Percentiles rank a stretch among this genome's conserved stretches.
Conservation (phyloP, 1,284 basidiomycete genomes). For the Caloboletus inedulis region DNA sequence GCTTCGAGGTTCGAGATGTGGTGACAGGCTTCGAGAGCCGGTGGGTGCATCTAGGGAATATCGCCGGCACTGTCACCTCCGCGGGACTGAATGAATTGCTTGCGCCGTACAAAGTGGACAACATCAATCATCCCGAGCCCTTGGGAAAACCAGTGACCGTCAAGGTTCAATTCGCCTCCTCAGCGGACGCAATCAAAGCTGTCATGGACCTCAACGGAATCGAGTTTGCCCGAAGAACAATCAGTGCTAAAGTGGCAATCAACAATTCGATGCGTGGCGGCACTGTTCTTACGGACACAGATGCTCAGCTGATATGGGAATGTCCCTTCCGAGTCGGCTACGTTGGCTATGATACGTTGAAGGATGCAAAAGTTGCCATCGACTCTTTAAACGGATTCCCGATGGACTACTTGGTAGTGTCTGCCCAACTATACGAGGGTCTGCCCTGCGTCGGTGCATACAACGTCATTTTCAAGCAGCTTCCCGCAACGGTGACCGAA, state of each 20-base stretch:
- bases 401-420: slow-evolving; percentile 39
- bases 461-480: slow-evolving; percentile 53
- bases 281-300: slow-evolving; percentile 23
- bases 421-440: slow-evolving; percentile 49
- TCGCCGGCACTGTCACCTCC: slow-evolving; percentile 23
- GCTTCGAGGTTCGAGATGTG: slow-evolving; percentile 39
- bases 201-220: slow-evolving; percentile 46
- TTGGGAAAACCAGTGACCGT: slow-evolving; percentile 30
- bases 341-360: slow-evolving; percentile 51
- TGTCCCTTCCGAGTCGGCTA: slow-evolving; percentile 52
- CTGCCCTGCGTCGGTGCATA: slow-evolving; percentile 52
- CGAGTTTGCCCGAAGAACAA: slow-evolving; percentile 34
- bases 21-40: slow-evolving; percentile 44
- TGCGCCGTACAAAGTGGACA: slow-evolving; percentile 41
- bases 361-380: slow-evolving; percentile 48
- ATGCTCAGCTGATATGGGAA: slow-evolving; percentile 51
- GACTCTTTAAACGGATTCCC: slow-evolving; percentile 35
- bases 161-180: slow-evolving; percentile 44
- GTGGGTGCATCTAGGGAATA: slow-evolving; percentile 38
- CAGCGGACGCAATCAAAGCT: slow-evolving; percentile 49
- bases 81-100: slow-evolving; percentile 19
- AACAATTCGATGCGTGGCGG: slow-evolving; percentile 26
- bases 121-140: slow-evolving; percentile 34
- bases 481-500: slow-evolving; percentile 46
- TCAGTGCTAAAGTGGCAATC: slow-evolving; percentile 35